Base-by-base conservation (phyloP, 2,329 filamentous ascomycete genomes). In the Lecanicillium sp. region DNA sequence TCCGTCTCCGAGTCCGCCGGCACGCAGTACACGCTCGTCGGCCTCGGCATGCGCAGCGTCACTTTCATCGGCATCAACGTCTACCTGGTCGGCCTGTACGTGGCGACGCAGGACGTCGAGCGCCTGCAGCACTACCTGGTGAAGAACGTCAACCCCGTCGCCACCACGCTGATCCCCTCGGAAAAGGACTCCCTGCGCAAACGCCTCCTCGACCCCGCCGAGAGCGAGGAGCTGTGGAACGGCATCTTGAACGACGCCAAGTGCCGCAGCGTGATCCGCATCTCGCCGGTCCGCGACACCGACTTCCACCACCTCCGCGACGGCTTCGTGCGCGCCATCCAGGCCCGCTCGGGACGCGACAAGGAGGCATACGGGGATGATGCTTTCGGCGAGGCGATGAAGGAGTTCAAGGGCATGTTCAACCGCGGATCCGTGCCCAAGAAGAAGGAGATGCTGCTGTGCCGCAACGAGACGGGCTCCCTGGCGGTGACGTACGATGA, bases 221-320 rank as follows among this genome's bases (percentile, higher is more conserved):
- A 78, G 55, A 83, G 87, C 54, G 84, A 87, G 55, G 73, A 79
- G 55, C 78, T 87, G 27, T 96, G 90, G 90, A 75, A 82, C 36
- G 70, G 76, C 12, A 72, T 95, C 3, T 68, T 97, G 21, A 72
- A 73, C 50, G 72, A 83, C 0, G 74, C 79, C 3, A 77, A 81
- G 0, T 79, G 91, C n/a, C 74, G 89, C 47, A 91, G 83, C 21
- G 79, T 84, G 0, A 83, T 95, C 68, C 79, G 91, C 38, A 85
- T 98, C 54, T 83, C 91, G 3, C 93, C 93, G 0, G 90, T 89
- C n/a, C 78, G 89, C 30, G 90, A 94, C 66, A 98, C 93, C 15
- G 90, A 97, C 66, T 97, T 96, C 67, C 81, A 84, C 55, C 93
- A 98, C 65, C 67, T 98, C 53, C 81, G 91, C 33, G 93, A 98